Evolutionary conservation across 2,329 filamentous ascomycete species (phyloP), one percentile per base, ranked within the genome.

Genomic region (Gnomoniopsis smithogilvyi): DNA sequence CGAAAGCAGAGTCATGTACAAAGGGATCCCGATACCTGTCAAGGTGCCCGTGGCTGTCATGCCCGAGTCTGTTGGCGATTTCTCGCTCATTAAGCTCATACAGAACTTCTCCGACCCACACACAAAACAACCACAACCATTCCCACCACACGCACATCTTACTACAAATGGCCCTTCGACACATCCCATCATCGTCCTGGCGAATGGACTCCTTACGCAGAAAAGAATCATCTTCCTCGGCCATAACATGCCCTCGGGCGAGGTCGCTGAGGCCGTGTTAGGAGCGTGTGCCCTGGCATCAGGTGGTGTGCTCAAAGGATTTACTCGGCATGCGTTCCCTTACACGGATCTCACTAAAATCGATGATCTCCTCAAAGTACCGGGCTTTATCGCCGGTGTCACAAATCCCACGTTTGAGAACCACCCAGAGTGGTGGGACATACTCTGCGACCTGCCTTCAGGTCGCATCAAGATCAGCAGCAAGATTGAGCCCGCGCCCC

Each of bases 331-430:
- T 74, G 95, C 95, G 0, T 99, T 99, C 70, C 95, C 95, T 2
- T 99, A 99, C 70, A 99, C 95, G 1, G 95, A 99, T 76, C 81
- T 99, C 47, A 97, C 92, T 64, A 99, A 99, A 75, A 93, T 99
- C 61, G 95, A 99, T 65, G 95, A 98, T 70, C 82, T 99, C 12
- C 82, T 99, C 51, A 94, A 96, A 67, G 95, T 99, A 0, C 94
- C 95, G 7, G 95, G 95, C 2, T 99, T 99, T 74, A 96, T 99
- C 67, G 95, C 95, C 2, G 95, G 95, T 59, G 95, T 99, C 45
- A 99, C 94, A 1, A 99, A 99, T 70, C 95, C 95, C 6, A 94
- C 92, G 0, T 99, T 99, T 71, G 92, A 94, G 62, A 86, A 92
- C 68, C 94, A 98, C 68, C 91, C 90, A 0, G 93, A 97, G 71